These are phyloP conservation scores for Myxozyma monticola DNA, from an alignment of 805 yeast genomes.

Conservation along the genomic window DNA sequence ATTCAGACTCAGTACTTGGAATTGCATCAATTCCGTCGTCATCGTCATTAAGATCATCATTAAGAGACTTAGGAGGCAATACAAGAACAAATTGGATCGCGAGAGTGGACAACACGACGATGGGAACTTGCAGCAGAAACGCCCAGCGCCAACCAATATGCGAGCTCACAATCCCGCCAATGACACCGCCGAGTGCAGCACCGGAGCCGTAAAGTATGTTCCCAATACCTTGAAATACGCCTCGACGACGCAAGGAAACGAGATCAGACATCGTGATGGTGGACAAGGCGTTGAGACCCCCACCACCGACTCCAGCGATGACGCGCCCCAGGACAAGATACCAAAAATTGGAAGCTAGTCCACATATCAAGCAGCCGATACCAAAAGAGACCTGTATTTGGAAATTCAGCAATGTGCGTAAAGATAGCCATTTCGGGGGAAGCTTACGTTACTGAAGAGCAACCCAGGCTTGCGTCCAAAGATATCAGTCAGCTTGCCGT, in stretches of 20 bases:
- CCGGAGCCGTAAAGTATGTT: slow-evolving; percentile 71
- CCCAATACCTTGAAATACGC: slow-evolving; percentile 67
- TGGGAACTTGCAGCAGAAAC: slow-evolving; percentile 33
- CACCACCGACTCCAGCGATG: slow-evolving; percentile 74
- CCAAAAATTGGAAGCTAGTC: slow-evolving; percentile 36
- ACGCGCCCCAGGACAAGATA: slow-evolving; percentile 47
- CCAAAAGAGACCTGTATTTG: slow-evolving; percentile 47
- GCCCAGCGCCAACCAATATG: slow-evolving; percentile 55
- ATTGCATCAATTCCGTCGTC: slow-evolving; percentile 5
- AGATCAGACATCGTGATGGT: slow-evolving; percentile 69
- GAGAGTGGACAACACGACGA: slow-evolving; percentile 60
- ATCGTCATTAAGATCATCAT: background rate
- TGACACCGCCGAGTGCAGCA: slow-evolving; percentile 56
- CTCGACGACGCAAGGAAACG: slow-evolving; percentile 65
- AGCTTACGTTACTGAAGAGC: slow-evolving; percentile 48
- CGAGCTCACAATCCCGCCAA: slow-evolving; percentile 47
- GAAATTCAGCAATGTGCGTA: background rate
- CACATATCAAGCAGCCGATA: slow-evolving; percentile 54
- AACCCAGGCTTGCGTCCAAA: slow-evolving; percentile 46
- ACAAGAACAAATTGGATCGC: slow-evolving; percentile 67
- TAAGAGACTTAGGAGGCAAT: slow-evolving; percentile 42
- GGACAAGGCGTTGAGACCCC: slow-evolving; percentile 66
- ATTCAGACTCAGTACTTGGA: slow-evolving; percentile 11
- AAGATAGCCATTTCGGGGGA: background rate
- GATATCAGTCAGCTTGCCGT: slow-evolving; percentile 71